Evolutionary conservation across 148 eudicot genomes (phyloP).

Genomic region (Linanthus parryae): DNA sequence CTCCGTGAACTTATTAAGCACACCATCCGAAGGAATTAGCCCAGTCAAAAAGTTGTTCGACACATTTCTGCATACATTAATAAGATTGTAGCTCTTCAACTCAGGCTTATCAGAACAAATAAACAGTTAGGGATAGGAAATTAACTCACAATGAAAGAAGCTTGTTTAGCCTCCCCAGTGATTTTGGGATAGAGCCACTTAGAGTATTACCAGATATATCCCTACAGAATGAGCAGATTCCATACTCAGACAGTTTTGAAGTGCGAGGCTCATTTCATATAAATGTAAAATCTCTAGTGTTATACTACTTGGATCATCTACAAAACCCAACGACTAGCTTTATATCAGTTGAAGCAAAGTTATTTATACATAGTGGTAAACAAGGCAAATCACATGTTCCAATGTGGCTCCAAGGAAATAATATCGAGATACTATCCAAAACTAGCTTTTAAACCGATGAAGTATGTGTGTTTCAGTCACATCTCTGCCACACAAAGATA

Average conservation of each 20-base stretch:
- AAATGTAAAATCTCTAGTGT: no score
- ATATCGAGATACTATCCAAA: background rate
- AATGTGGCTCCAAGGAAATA: background rate
- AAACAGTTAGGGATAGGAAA: constrained; percentile 7
- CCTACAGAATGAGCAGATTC: constrained; percentile 34
- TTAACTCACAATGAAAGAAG: constrained; percentile 63
- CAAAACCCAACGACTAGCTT: background rate
- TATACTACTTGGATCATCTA: background rate
- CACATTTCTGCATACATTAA: constrained; percentile 61
- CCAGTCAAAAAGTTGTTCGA: constrained; percentile 87
- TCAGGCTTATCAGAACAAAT: constrained; percentile 4
- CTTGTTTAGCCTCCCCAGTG: constrained; percentile 71
- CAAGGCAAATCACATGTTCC: background rate
- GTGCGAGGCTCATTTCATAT: background rate
- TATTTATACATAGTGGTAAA: background rate
- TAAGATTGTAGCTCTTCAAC: constrained; percentile 4
- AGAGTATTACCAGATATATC: constrained; percentile 89
- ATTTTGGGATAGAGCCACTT: constrained; percentile 68
- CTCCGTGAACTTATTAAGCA: constrained; percentile 49
- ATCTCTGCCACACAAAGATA: no score
- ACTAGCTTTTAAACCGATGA: no score
- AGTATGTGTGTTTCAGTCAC: no score
- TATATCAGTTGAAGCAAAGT: background rate
- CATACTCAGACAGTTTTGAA: background rate
- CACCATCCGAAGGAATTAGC: constrained; percentile 69